Evolutionary conservation across 1,284 basidiomycete species (phyloP).

Genomic region (Sanghuangporus weigelae): DNA sequence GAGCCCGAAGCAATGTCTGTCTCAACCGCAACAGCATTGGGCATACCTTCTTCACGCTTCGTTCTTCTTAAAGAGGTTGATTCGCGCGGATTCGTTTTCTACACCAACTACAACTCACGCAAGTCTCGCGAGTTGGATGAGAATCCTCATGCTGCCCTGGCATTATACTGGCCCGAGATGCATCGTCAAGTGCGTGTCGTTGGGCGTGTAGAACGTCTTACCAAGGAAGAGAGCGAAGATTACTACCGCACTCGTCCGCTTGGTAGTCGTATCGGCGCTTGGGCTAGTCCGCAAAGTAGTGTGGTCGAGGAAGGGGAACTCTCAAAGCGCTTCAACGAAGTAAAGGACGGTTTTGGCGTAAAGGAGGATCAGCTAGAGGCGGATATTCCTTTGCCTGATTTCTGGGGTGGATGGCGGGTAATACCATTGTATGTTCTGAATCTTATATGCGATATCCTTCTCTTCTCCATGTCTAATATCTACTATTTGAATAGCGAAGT

Average conservation of each 20-base stretch:
- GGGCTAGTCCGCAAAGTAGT: constrained; percentile 86
- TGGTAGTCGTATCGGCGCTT: constrained; percentile 85
- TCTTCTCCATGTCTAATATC: background rate
- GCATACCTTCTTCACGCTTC: constrained; percentile 82
- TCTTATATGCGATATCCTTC: background rate
- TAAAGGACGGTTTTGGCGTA: constrained; percentile 58
- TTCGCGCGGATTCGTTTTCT: constrained; percentile 86
- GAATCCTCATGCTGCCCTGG: constrained; percentile 78
- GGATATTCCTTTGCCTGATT: constrained; percentile 77
- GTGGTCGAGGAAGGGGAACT: constrained; percentile 73
- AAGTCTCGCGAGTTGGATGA: constrained; percentile 78
- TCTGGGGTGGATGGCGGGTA: constrained; percentile 97
- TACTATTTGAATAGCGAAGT: constrained; percentile 46
- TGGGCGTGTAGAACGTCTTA: constrained; percentile 79
- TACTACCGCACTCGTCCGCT: constrained; percentile 86
- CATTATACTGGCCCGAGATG: constrained; percentile 91
- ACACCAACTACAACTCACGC: constrained; percentile 92
- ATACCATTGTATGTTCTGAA: constrained; percentile 69
- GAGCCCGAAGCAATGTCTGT: constrained; percentile 90
- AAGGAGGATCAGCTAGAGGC: constrained; percentile 35
- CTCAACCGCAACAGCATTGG: constrained; percentile 67
- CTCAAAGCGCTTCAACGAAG: constrained; percentile 51
- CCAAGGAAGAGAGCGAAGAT: constrained; percentile 63
- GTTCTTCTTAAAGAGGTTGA: constrained; percentile 93
- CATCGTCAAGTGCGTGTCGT: constrained; percentile 81